Evolutionary conservation across 2,329 filamentous ascomycete species (phyloP).

Genomic region (Arthrobotrys entomopaga): DNA sequence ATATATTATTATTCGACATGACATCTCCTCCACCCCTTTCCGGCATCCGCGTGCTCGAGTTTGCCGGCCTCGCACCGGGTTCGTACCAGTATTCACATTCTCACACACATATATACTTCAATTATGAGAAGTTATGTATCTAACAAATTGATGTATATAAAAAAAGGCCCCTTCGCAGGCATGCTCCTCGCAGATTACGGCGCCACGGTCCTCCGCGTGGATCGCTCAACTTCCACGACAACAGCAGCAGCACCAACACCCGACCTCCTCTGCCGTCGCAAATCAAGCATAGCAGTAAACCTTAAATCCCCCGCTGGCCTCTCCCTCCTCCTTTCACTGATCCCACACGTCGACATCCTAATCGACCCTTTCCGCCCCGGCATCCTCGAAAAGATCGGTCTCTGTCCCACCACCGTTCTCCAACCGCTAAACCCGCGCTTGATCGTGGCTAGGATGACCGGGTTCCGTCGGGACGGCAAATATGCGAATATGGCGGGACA

Average conservation of each 20-base stretch:
- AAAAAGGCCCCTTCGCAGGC: constrained; percentile 29
- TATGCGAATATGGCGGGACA: constrained; percentile 66
- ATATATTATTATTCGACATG: constrained; percentile 8
- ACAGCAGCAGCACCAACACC: constrained; percentile 65
- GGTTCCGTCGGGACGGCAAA: constrained; percentile 85
- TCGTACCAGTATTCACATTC: constrained; percentile 38
- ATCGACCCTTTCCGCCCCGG: constrained; percentile 95
- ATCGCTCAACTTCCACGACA: constrained; percentile 65
- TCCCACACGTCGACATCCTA: constrained; percentile 75
- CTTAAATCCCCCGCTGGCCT: constrained; percentile 75
- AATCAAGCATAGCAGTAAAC: constrained; percentile 81
- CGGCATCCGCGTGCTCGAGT: constrained; percentile 71
- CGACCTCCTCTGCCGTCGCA: constrained; percentile 83
- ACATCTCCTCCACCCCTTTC: constrained; percentile 64
- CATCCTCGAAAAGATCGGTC: constrained; percentile 83
- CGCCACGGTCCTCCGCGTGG: constrained; percentile 85
- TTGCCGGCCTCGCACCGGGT: constrained; percentile 71
- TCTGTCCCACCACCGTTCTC: constrained; percentile 76
- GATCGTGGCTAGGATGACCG: constrained; percentile 86
- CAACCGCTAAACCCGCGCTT: constrained; percentile 74
- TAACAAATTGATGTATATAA: neutral
- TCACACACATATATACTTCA: neutral
- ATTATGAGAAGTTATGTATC: neutral
- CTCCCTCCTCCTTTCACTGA: constrained; percentile 73
- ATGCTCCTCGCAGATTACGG: constrained; percentile 90